Base-by-base conservation (phyloP, 257 asterid genomes). In the Nicotiana tabacum region DNA sequence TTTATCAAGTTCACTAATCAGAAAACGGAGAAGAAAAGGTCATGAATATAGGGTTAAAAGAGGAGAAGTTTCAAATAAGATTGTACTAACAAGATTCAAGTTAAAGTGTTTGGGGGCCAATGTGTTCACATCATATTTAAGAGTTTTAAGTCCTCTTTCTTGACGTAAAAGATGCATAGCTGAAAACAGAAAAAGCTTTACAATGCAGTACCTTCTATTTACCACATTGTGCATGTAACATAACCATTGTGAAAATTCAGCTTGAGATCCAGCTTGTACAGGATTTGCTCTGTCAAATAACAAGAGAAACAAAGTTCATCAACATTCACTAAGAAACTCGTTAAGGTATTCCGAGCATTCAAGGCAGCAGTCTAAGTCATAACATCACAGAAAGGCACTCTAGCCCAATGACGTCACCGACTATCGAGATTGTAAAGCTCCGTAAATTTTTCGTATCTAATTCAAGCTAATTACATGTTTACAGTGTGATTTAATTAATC, bases 161-260 rank as follows among this genome's bases (percentile, higher is more conserved):
- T 39, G 77, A 9, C 57, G 39, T 53, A 29, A 55, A 65, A 78
- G 72, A 64, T 30, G 30, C 1, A 43, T 37, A 82, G 30, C 46
- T 62, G 30, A 24, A 67, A n/a, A 30, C 10, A 6, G 10, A 69
- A 39, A 39, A 37, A 39, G 3, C 77, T 37, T 69, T 4, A n/a
- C 43, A 53, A 8, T 9, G 64, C 43, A 51, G 64, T 90, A 96
- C 98, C 99, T 96, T 87, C 99, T 85, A 81, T 94, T 96, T 76
- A 96, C 99, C 77, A 96, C 92, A 83, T 94, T 96, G 88, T 96
- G 99, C 66, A 82, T 92, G 5, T 90, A 93, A 85, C 98, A 96
- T 89, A 96, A 80, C 99, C 98, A 94, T 70, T 87, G 95, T 30
- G 98, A 90, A 66, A 96, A 90, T 83, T 96, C 97, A 7, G 90